These are phyloP conservation scores for Calycina herbarum DNA, from an alignment of 2,329 filamentous ascomycete genomes.

Conservation along the genomic window DNA sequence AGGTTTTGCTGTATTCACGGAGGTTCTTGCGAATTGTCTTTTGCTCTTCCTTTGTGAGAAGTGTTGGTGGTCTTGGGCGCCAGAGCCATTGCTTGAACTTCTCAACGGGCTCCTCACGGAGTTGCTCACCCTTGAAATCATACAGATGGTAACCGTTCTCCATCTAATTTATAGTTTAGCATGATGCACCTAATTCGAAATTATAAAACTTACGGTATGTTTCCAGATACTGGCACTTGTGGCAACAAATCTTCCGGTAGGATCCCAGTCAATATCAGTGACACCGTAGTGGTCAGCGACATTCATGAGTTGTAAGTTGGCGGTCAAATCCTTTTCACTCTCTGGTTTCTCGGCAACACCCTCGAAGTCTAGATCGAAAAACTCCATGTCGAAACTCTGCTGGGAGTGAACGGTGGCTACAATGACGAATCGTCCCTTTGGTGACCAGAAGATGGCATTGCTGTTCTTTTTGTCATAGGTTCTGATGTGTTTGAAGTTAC, in stretches of 20 bases:
- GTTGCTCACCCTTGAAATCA: constrained; percentile 87
- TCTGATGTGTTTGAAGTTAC: constrained; percentile 95
- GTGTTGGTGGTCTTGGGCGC: constrained; percentile 87
- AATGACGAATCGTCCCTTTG: constrained; percentile 90
- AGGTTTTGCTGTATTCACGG: constrained; percentile 90
- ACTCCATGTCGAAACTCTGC: constrained; percentile 93
- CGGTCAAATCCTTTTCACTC: constrained; percentile 88
- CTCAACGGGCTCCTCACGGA: constrained; percentile 88
- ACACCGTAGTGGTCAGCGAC: constrained; percentile 94
- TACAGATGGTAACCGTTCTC: constrained; percentile 99
- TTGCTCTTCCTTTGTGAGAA: constrained; percentile 95
- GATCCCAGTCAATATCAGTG: constrained; percentile 97
- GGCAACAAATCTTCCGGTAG: constrained; percentile 89
- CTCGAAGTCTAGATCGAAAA: constrained; percentile 97
- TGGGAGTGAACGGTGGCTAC: constrained; percentile 90
- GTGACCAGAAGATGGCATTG: constrained; percentile 99
- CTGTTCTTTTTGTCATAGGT: constrained; percentile 99
- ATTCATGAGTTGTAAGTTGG: constrained; percentile 94
- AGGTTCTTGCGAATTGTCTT: constrained; percentile 98
- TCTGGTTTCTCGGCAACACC: constrained; percentile 81
- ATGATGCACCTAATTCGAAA: constrained; percentile 11
- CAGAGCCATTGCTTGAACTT: constrained; percentile 98
- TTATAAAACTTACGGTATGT: constrained; percentile 71
- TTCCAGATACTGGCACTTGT: constrained; percentile 95
- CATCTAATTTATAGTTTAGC: constrained; percentile 62